Evolutionary conservation across 1,284 basidiomycete species (phyloP).

Genomic region (Trichosporon sp.): DNA sequence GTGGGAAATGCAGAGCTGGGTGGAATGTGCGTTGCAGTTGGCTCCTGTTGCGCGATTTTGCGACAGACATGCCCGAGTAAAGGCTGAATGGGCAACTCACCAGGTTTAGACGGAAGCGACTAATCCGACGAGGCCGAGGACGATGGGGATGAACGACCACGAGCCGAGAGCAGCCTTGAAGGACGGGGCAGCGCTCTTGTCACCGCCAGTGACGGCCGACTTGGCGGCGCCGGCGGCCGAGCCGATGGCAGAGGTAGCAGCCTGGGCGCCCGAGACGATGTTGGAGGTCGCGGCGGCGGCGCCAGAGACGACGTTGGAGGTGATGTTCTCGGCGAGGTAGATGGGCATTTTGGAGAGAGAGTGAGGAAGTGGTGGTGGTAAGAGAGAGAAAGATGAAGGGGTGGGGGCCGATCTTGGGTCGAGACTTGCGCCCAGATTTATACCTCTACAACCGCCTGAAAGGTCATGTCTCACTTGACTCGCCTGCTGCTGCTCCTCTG

Average conservation of each 20-base stretch:
- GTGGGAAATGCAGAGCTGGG: background rate
- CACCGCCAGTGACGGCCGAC: background rate
- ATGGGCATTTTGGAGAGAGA: slow-evolving; percentile 4
- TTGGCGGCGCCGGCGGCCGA: background rate
- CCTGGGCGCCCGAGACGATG: slow-evolving; percentile 4
- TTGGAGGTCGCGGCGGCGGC: slow-evolving; percentile 2
- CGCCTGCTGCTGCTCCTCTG: no score
- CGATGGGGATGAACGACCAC: slow-evolving; percentile 14
- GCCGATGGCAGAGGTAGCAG: background rate
- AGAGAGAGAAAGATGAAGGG: background rate
- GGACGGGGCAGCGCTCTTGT: background rate
- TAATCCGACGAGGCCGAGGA: slow-evolving; percentile 17
- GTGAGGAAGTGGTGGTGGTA: background rate
- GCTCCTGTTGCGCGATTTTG: no score
- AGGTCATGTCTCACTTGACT: background rate
- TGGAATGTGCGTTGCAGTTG: background rate
- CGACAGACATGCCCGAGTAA: background rate
- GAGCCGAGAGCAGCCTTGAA: slow-evolving; percentile 3
- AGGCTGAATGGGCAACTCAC: background rate
- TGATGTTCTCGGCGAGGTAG: slow-evolving; percentile 12
- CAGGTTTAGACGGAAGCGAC: slow-evolving; percentile 1
- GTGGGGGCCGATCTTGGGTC: background rate
- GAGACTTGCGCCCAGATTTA: background rate
- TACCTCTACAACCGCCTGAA: background rate
- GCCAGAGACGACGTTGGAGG: background rate